Evolutionary conservation across 2,329 filamentous ascomycete species (phyloP).

Genomic region (Hypomyces perniciosus): DNA sequence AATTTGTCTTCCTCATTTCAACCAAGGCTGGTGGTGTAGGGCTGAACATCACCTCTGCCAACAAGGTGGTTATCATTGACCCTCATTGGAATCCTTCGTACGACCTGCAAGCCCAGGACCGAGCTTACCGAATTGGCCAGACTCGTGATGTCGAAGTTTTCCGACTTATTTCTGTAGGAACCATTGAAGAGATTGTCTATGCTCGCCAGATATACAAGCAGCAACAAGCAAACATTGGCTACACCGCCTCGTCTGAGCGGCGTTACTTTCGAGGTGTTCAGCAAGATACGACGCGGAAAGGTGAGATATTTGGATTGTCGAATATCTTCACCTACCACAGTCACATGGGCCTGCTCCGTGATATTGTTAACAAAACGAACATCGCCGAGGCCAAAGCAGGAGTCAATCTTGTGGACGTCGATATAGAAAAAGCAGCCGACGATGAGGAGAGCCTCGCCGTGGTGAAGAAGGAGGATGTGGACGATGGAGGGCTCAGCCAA

Average conservation of each 20-base stretch:
- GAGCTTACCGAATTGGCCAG: constrained; percentile 94
- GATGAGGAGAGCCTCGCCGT: constrained; percentile 41
- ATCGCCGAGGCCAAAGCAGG: constrained; percentile 87
- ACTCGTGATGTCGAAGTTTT: constrained; percentile 92
- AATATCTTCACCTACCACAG: constrained; percentile 83
- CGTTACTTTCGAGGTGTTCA: constrained; percentile 95
- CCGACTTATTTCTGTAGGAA: constrained; percentile 81
- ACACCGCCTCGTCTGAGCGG: constrained; percentile 84
- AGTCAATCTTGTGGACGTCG: constrained; percentile 70
- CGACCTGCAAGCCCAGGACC: constrained; percentile 91
- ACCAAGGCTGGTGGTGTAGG: constrained; percentile 91
- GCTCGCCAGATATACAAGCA: constrained; percentile 98
- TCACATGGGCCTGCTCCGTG: constrained; percentile 74
- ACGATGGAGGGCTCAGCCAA: constrained; percentile 65
- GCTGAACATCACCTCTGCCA: constrained; percentile 93
- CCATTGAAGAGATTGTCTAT: constrained; percentile 95
- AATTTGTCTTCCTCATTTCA: constrained; percentile 94
- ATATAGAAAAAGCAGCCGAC: constrained; percentile 56
- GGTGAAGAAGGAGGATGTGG: constrained; percentile 47
- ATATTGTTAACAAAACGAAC: constrained; percentile 98
- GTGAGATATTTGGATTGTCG: constrained; percentile 85
- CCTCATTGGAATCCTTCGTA: constrained; percentile 97
- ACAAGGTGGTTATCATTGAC: constrained; percentile 96
- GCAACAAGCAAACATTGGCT: constrained; percentile 96
- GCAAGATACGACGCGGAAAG: constrained; percentile 72